Base-by-base conservation (phyloP, 1,284 basidiomycete genomes). In the Coniferiporia weirii region DNA sequence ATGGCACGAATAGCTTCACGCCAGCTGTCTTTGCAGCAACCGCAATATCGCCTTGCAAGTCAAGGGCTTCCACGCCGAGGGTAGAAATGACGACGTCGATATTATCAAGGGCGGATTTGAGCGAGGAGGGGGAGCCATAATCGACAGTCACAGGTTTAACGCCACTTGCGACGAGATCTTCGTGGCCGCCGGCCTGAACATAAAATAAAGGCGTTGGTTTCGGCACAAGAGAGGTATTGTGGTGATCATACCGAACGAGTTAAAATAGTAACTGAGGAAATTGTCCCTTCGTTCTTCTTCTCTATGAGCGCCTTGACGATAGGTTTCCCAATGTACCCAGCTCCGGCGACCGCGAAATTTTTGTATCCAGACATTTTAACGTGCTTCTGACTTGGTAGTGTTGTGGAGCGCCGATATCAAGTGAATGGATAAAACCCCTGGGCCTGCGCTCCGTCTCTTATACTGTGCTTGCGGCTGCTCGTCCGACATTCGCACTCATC, bases 1-100 rank as follows among this genome's bases (percentile, higher is more conserved):
- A 73, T 3, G 75, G 76, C 7, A 77, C 66, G 54, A 76, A 76
- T 47, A 74, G 52, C 57, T 70, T 68, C 19, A 76, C 74, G 9
- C 69, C 70, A 0, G 74, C 73, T 34, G 64, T 65, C 64, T 73
- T 75, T 38, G 74, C 71, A 5, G 74, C 74, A 7, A 68, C 65
- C 2, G 72, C 74, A 27, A 77, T 64, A 1, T 64, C 58, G n/a
- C 60, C 61, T 60, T 77, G 75, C 6, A 59, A 53, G 5, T 60
- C 56, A 20, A 77, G 63, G 4, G 65, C 71, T 12, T 57, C 52
- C 8, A 60, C 61, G 4, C 65, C 63, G 50, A 76, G 58, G 10
- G 73, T 66, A 38, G 75, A 76, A 45, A 74, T 57, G 56, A 75
- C 65, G 9, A 76, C 71, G 8, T 72, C 67, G 63, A 73, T 57